Evolutionary conservation across 352 stramenopile genomes (phyloP).

Genomic region (Globisporangium nodosum): DNA sequence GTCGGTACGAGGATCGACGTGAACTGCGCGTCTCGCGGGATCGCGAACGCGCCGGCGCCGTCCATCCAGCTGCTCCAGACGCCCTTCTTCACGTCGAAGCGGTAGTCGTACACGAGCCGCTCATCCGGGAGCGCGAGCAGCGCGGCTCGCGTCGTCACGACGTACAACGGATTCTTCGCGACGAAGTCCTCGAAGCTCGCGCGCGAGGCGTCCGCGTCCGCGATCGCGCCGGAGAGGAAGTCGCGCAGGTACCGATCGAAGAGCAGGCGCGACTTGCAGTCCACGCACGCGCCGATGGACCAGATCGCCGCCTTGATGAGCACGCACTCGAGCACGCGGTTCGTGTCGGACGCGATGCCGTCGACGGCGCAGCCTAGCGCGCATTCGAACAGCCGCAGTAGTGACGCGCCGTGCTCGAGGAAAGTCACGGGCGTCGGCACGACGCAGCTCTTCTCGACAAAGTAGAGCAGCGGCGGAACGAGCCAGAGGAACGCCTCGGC

Average conservation of each 20-base stretch:
- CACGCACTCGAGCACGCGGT: conserved; percentile 78
- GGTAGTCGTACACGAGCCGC: conserved; percentile 88
- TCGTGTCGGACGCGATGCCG: conserved; percentile 56
- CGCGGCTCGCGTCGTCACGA: conserved; percentile 21
- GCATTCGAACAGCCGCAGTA: conserved; percentile 81
- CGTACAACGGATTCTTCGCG: conserved; percentile 78
- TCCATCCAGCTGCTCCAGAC: conserved; percentile 84
- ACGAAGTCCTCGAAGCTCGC: conserved; percentile 79
- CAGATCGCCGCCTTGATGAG: conserved; percentile 87
- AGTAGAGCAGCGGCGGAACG: conserved; percentile 88
- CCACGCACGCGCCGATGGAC: conserved; percentile 90
- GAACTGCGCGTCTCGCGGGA: conserved; percentile 74
- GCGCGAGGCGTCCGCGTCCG: conserved; percentile 26
- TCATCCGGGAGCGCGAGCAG: conserved; percentile 52
- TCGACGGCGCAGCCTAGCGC: conserved; percentile 50
- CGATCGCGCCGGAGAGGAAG: conserved; percentile 44
- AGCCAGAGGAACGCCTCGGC: conserved; percentile 87
- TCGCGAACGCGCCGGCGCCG: conserved; percentile 33
- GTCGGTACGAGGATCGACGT: conserved; percentile 90
- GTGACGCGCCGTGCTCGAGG: conserved; percentile 84
- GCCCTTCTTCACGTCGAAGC: conserved; percentile 82
- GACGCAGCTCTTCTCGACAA: conserved; percentile 87
- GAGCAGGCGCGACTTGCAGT: conserved; percentile 68
- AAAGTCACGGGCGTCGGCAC: conserved; percentile 86
- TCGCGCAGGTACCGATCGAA: conserved; percentile 86